These are phyloP conservation scores for Diversispora eburnea DNA, from an alignment of 192 early-diverging fungal genomes.

Conservation along the genomic window DNA sequence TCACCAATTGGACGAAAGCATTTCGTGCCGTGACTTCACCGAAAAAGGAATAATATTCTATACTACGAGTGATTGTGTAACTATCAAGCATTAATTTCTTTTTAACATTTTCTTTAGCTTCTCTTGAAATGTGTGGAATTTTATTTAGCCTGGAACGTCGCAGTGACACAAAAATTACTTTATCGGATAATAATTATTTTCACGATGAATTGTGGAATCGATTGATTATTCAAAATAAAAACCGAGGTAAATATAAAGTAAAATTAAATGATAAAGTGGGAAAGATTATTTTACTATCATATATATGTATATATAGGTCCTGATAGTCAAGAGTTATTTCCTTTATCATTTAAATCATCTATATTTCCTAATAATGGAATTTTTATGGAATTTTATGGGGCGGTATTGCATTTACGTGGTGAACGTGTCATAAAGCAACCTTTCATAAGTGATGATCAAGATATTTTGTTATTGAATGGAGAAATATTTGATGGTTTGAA, in stretches of 20 bases:
- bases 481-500: conserved; percentile 81
- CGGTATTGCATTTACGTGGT: conserved; percentile 73
- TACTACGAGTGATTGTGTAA: too few relatives aligned
- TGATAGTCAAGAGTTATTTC: conserved; percentile 39
- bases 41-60: too few relatives aligned
- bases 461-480: conserved; percentile 81
- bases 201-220: conserved; percentile 35
- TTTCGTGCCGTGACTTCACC: too few relatives aligned
- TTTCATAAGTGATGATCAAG: conserved; percentile 40
- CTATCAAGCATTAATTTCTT: too few relatives aligned
- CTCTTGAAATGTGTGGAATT: too few relatives aligned
- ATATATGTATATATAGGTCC: conserved; percentile 40
- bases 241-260: conserved; percentile 42
- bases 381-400: conserved; percentile 44
- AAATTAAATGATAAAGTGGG: background rate
- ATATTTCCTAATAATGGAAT: background rate
- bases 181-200: background rate
- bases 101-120: too few relatives aligned
- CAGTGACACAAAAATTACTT: too few relatives aligned
- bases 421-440: conserved; percentile 55
- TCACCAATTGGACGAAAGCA: too few relatives aligned
- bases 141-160: too few relatives aligned
- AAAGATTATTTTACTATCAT: background rate
- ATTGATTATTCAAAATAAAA: conserved; percentile 44
- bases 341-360: background rate